phyloP scores from a whole-genome alignment of 2,329 filamentous ascomycete species.

The Trichoderma harzianum region DNA sequence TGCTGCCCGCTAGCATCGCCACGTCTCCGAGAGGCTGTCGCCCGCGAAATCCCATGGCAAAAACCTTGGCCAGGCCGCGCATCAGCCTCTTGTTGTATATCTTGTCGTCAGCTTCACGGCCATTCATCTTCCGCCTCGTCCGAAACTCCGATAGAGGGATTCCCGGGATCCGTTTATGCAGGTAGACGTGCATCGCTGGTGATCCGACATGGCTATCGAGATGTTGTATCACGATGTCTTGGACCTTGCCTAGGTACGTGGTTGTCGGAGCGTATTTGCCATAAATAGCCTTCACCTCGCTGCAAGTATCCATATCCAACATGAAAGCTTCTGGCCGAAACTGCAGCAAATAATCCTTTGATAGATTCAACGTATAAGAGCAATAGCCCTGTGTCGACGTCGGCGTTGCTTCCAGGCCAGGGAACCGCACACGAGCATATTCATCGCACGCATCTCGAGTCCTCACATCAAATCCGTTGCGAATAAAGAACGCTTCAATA shows the following conservation, averaged over 20 bases:
- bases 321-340: slow-evolving; percentile 45
- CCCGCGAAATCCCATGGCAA: slow-evolving; percentile 37
- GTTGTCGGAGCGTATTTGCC: slow-evolving; percentile 42
- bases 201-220: background rate
- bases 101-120: background rate
- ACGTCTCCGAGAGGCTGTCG: background rate
- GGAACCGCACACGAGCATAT: slow-evolving; percentile 34
- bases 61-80: slow-evolving; percentile 40
- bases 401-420: slow-evolving; percentile 29
- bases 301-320: slow-evolving; percentile 38
- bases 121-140: background rate
- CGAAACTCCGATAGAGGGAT: slow-evolving; percentile 33
- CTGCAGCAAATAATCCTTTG: slow-evolving; percentile 41
- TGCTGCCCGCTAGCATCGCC: background rate
- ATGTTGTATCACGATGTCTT: background rate
- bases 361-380: slow-evolving; percentile 47
- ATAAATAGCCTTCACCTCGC: slow-evolving; percentile 39
- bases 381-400: slow-evolving; percentile 48
- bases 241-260: slow-evolving; percentile 35
- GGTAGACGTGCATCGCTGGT: slow-evolving; percentile 36
- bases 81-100: slow-evolving; percentile 36
- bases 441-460: slow-evolving; percentile 25
- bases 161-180: slow-evolving; percentile 41
- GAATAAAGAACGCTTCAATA: slow-evolving; percentile 22
- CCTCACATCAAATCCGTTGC: slow-evolving; percentile 23